Conservation (phyloP, 2,329 filamentous ascomycete genomes). For the Cordyceps cateniannulata region DNA sequence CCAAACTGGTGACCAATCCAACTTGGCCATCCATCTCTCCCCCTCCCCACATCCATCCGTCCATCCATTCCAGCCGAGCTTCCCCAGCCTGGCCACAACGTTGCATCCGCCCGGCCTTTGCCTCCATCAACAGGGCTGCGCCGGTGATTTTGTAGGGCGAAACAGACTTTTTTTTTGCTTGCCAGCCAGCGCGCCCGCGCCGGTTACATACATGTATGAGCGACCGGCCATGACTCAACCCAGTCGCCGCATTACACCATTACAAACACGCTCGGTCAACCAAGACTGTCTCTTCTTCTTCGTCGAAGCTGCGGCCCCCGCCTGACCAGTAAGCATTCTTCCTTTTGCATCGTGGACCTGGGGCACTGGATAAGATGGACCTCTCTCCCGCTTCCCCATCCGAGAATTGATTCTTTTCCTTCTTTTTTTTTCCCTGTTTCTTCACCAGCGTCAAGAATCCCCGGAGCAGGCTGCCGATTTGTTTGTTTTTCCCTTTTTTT, state of each 20-base stretch:
- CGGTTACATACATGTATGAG: background rate
- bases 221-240: slow-evolving; percentile 1
- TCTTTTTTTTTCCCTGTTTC: background rate
- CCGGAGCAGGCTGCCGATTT: background rate
- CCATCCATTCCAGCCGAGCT: background rate
- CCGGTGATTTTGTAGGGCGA: background rate
- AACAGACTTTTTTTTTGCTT: background rate
- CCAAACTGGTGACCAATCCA: too few relatives aligned
- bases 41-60: background rate
- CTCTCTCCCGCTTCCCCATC: background rate
- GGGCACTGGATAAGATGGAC: slow-evolving; percentile 11
- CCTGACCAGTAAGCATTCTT: slow-evolving; percentile 11
- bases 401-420: background rate
- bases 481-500: background rate
- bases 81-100: slow-evolving; percentile 15
- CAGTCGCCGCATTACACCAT: background rate
- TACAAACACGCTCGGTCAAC: background rate
- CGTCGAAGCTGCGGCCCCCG: background rate
- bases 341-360: slow-evolving; percentile 12
- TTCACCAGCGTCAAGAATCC: background rate
- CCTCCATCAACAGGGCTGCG: background rate
- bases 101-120: slow-evolving; percentile 14
- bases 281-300: background rate
- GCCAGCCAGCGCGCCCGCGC: background rate
- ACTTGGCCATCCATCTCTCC: too few relatives aligned